phyloP scores from a whole-genome alignment of 1,284 basidiomycete species.

The Puccinia hordei region DNA sequence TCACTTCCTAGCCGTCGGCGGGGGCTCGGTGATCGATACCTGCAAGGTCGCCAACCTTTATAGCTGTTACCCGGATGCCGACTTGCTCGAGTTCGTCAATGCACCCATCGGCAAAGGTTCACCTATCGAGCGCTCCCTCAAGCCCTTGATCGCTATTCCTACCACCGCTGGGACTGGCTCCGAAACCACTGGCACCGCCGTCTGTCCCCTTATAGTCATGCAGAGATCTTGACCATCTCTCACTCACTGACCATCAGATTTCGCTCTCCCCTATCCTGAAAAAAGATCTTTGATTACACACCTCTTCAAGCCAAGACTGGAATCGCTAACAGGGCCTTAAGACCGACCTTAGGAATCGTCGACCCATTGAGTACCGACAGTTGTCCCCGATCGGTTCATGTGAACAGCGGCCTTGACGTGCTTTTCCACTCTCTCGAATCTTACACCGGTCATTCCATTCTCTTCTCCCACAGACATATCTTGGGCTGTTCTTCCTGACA shows the following conservation, averaged over 20 bases:
- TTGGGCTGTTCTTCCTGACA: no score
- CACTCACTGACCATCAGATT: no score
- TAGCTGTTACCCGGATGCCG: conserved; percentile 76
- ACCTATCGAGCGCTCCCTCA: conserved; percentile 73
- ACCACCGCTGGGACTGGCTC: conserved; percentile 97
- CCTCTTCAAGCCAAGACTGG: conserved; percentile 92
- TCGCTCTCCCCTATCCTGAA: no score
- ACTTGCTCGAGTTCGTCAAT: conserved; percentile 89
- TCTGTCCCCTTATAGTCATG: no score
- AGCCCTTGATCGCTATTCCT: conserved; percentile 87
- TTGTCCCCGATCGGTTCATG: conserved; percentile 81
- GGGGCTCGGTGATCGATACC: conserved; percentile 93
- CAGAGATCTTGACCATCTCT: no score
- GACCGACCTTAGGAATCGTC: conserved; percentile 83
- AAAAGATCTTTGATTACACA: conserved; percentile 79
- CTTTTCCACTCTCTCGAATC: conserved; percentile 89
- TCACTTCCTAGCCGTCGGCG: conserved; percentile 92
- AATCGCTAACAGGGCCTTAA: conserved; percentile 86
- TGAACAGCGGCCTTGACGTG: conserved; percentile 88
- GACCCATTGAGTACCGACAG: conserved; percentile 82
- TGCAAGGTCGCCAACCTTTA: conserved; percentile 89
- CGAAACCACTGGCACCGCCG: conserved; percentile 93
- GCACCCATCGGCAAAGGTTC: conserved; percentile 90
- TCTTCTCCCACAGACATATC: background rate
- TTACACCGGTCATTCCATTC: conserved; percentile 66